Evolutionary conservation across 2,329 filamentous ascomycete species (phyloP), one percentile per base, ranked within the genome.

Genomic region (Botrytis squamosa): DNA sequence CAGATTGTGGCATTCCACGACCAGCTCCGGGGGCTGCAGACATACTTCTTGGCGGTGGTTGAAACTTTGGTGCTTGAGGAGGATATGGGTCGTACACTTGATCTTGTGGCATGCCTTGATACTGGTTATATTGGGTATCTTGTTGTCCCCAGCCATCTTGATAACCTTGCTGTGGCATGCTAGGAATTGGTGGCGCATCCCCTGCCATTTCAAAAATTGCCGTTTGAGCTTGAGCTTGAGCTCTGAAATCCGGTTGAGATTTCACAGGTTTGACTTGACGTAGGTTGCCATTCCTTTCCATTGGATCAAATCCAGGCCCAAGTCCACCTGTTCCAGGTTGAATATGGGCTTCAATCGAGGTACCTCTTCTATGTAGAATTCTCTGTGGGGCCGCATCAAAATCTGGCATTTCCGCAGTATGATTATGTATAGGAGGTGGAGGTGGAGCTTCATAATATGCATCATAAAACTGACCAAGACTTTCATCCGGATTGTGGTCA

Each of bases 171-270:
- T 77, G 77, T 78, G 84, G 18, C 36, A 73, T 74, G 75, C 75
- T 76, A 52, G 90, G 89, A 44, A 90, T 82, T 4, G 85, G 84
- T 36, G 88, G 89, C 33, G 86, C 85, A 77, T 93, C 90, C 40
- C 84, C 86, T 2, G 88, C 90, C 87, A 95, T 91, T 79, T 94
- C 93, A 77, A 94, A 94, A 1, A 92, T 86, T 14, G 92, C 92
- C 3, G 89, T 85, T 77, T 92, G 89, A 5, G 88, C 86, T 76
- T 89, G 86, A 22, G 76, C 78, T 74, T 74, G 75, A 60, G 75
- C 77, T 52, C 88, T 85, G 74, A 92, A 82, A 79, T 92, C 88
- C 44, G 91, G 90, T 79, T 93, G 91, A 18, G 91, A 93, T 76
- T 90, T 90, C 25, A 89, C 88, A 74, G 87, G 86, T 74, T 85